These are phyloP conservation scores for Collybia nuda DNA, from an alignment of 768 basidiomycete species.

Conservation along the genomic window DNA sequence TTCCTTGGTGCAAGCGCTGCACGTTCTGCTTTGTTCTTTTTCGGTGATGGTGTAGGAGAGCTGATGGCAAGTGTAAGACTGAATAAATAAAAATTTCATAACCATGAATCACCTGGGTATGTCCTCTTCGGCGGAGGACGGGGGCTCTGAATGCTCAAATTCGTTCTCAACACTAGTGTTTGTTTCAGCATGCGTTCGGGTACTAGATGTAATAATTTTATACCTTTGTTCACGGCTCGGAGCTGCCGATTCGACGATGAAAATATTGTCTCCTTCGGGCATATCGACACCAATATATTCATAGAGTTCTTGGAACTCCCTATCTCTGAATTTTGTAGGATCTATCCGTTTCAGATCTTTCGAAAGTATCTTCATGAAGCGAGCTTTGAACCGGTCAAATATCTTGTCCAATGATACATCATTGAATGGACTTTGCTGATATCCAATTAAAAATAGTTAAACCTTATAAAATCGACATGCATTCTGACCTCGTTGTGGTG, in stretches of 20 bases:
- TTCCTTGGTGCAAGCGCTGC: slow-evolving; percentile 8
- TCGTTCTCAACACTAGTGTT: slow-evolving; percentile 13
- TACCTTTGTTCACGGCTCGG: slow-evolving; percentile 12
- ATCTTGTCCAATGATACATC: slow-evolving; percentile 53
- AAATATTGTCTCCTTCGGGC: slow-evolving; percentile 19
- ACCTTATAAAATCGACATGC: background rate
- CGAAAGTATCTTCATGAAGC: slow-evolving; percentile 42
- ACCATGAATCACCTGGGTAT: slow-evolving; percentile 4
- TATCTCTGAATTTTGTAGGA: slow-evolving; percentile 30
- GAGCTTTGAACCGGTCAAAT: slow-evolving; percentile 51
- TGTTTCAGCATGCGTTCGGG: slow-evolving; percentile 10
- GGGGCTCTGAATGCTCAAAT: slow-evolving; percentile 4
- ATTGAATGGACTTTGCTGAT: slow-evolving; percentile 58
- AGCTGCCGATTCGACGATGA: slow-evolving; percentile 4
- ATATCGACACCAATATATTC: slow-evolving; percentile 40
- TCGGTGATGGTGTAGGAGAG: slow-evolving; percentile 23
- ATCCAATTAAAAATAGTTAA: background rate
- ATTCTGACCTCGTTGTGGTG: slow-evolving; percentile 47
- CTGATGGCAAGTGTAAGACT: slow-evolving; percentile 6
- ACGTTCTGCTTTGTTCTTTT: slow-evolving; percentile 4
- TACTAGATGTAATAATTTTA: background rate
- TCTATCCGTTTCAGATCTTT: slow-evolving; percentile 41
- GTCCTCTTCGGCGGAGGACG: slow-evolving; percentile 7
- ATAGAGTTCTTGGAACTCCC: slow-evolving; percentile 43
- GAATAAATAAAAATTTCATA: background rate